These are phyloP conservation scores for Auricularia heimuer DNA, from an alignment of 768 basidiomycete genomes.

Conservation along the genomic window DNA sequence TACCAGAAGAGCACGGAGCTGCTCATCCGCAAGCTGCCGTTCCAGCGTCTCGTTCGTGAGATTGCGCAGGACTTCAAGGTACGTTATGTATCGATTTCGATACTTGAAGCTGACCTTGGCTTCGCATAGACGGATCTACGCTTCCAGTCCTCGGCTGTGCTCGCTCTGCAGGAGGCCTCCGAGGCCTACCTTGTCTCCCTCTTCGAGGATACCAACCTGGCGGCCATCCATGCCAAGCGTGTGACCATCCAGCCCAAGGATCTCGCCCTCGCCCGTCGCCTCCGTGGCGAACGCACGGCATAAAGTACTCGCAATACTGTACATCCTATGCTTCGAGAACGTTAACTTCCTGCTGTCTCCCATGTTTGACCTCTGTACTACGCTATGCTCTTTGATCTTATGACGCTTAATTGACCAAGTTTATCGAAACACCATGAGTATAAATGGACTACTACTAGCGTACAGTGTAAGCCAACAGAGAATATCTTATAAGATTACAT, in stretches of 20 bases:
- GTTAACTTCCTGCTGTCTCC: no score
- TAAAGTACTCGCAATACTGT: no score
- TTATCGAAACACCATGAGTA: no score
- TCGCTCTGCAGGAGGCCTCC: constrained; percentile 88
- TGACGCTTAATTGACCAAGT: no score
- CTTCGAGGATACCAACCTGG: constrained; percentile 85
- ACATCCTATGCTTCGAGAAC: no score
- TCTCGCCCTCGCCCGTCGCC: no score
- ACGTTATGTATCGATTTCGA: constrained; percentile 8
- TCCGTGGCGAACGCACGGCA: no score
- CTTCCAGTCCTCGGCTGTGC: constrained; percentile 92
- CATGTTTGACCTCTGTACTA: no score
- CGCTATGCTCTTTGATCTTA: no score
- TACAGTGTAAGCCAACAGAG: no score
- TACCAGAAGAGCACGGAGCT: constrained; percentile 66
- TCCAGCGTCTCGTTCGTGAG: constrained; percentile 44
- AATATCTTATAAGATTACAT: no score
- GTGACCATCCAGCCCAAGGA: constrained; percentile 3
- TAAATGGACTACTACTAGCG: no score
- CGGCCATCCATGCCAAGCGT: constrained; percentile 84
- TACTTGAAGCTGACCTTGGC: constrained; percentile 20
- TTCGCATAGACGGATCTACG: constrained; percentile 63
- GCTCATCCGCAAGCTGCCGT: constrained; percentile 44
- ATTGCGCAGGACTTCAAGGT: constrained; percentile 78
- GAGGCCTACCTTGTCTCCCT: constrained; percentile 83